phyloP scores from a whole-genome alignment of 768 basidiomycete species.

The Kwoniella europaea region DNA sequence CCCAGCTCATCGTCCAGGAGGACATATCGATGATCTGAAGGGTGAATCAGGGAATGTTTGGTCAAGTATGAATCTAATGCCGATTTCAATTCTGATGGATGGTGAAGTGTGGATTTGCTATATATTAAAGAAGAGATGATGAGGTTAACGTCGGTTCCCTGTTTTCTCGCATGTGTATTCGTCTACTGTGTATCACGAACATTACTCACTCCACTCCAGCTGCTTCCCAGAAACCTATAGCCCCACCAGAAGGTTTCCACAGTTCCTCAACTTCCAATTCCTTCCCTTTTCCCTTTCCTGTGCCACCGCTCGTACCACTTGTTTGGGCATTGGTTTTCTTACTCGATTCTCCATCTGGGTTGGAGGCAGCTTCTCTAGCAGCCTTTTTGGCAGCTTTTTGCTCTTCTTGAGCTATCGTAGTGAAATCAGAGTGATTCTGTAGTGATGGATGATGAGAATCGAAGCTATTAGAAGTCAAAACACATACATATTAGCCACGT shows the following conservation, averaged over 20 bases:
- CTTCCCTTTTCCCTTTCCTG: conserved; percentile 58
- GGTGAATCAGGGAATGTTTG: conserved; percentile 68
- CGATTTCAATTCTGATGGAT: conserved; percentile 30
- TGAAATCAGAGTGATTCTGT: conserved; percentile 63
- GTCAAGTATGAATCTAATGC: conserved; percentile 69
- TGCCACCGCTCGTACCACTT: conserved; percentile 25
- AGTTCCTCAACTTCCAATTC: conserved; percentile 70
- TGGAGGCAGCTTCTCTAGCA: conserved; percentile 60
- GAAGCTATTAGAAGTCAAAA: conserved; percentile 58
- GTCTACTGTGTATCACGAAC: not conserved
- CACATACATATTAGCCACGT: not conserved
- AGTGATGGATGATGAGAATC: conserved; percentile 68
- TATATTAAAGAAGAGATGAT: not conserved
- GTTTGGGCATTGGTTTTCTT: not conserved
- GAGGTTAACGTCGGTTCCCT: not conserved
- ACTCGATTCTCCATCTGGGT: conserved; percentile 54
- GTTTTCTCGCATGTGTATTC: no score
- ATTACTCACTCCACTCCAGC: conserved; percentile 68
- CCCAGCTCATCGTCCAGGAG: conserved; percentile 65
- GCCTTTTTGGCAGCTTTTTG: conserved; percentile 68
- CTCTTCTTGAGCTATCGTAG: conserved; percentile 72
- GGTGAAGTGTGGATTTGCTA: conserved; percentile 32
- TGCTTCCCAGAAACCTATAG: conserved; percentile 68
- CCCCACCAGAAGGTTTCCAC: conserved; percentile 74
- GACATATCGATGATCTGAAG: conserved; percentile 70